Base-by-base conservation (phyloP, 2,329 filamentous ascomycete genomes). In the Pleurostoma richardsiae region DNA sequence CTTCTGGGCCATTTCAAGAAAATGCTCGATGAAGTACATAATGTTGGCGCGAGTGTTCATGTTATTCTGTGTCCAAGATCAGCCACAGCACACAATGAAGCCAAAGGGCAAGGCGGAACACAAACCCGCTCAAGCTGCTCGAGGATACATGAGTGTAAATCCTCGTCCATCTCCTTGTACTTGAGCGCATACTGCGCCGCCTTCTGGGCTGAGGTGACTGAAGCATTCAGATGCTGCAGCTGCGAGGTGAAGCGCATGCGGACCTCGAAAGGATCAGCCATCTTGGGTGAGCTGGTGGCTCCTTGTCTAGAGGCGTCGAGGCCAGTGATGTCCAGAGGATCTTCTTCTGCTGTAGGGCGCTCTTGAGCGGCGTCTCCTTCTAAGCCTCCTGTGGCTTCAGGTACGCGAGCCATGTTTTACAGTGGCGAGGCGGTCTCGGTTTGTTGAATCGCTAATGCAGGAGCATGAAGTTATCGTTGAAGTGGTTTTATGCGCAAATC, bases 21-120 rank as follows among this genome's bases (percentile, higher is more conserved):
- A 88, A 56, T 92, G 87, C 61, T 97, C 92, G 61, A 99, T 86
- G 68, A 99, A 99, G 69, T 95, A 99, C 87, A 99, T 95, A 65
- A 99, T 97, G 64, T 99, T 99, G 49, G 94, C 95, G 50, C 92
- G 80, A 44, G 86, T 95, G 68, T 99, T 99, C 87, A 99, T 95
- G 55, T 88, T 92, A 56, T 89, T 95, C 80, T 91, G 56, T 11
- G 46, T 45, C 19, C 19, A 19, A 19, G n/a, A 8, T 36, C 33
- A 8, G 33, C n/a, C 33, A 36, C n/a, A n/a, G n/a, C 8, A 36
- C n/a, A 36, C 33, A 36, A 36, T n/a, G 33, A 36, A 36, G 33
- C 33, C 8, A 36, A 8, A 8, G 8, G n/a, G 8, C 33, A 36
- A 36, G 19, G 36, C 1, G 6, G 30, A 28, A 3, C 29, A 30